phyloP scores from a whole-genome alignment of 2,329 filamentous ascomycete genomes.

The Madurella fahalii region DNA sequence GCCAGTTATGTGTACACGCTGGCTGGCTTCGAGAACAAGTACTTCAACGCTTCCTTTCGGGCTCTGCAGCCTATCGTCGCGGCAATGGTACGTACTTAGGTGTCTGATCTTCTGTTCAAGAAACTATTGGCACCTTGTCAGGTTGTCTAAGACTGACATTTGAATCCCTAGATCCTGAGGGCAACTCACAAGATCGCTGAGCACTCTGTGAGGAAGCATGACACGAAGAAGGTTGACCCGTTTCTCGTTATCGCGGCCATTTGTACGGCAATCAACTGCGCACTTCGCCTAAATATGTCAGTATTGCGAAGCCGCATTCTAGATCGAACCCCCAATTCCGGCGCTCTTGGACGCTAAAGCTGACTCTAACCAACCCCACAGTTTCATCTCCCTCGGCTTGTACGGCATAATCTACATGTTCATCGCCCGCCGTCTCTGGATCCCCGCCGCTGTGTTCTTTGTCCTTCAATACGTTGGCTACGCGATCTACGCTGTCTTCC shows the following conservation, averaged over 20 bases:
- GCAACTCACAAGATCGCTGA: conserved; percentile 30
- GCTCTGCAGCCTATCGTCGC: conserved; percentile 31
- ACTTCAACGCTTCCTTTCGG: conserved; percentile 31
- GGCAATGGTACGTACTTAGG: conserved; percentile 27
- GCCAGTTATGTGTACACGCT: conserved; percentile 31
- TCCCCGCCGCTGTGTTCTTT: conserved; percentile 25
- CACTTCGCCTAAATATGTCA: conserved; percentile 30
- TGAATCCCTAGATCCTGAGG: conserved; percentile 24
- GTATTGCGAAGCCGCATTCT: conserved; percentile 1
- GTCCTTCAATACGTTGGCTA: conserved; percentile 30
- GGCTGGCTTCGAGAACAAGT: conserved; percentile 30
- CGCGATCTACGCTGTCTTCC: conserved; percentile 31
- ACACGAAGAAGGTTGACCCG: conserved; percentile 26
- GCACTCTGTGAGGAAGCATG: conserved; percentile 27
- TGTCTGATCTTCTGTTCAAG: too few relatives aligned
- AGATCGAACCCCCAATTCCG: too few relatives aligned
- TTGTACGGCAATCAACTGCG: conserved; percentile 27
- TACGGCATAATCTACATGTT: conserved; percentile 29
- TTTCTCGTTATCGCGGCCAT: conserved; percentile 28
- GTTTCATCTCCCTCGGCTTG: conserved; percentile 28
- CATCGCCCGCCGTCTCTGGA: conserved; percentile 25
- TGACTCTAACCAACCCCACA: conserved; percentile 3
- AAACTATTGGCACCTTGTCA: too few relatives aligned
- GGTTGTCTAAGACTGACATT: conserved; percentile 3
- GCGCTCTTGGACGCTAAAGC: background rate